phyloP scores from a whole-genome alignment of 2,329 filamentous ascomycete genomes.

The Bipolaris sorokiniana region DNA sequence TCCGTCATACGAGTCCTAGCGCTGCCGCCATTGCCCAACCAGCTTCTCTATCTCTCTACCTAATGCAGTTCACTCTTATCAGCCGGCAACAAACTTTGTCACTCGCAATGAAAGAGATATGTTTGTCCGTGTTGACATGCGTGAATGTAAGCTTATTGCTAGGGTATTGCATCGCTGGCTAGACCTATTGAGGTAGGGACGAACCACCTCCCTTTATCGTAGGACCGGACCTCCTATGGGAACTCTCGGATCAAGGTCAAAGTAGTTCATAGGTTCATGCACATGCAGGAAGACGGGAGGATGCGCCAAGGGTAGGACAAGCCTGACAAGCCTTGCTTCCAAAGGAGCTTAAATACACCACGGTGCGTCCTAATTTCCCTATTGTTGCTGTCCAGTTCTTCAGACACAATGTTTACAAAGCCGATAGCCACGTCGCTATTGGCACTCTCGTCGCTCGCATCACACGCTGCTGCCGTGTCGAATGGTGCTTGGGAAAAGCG shows the following conservation, averaged over 20 bases:
- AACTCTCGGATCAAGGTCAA: not conserved
- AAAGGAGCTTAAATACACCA: slow-evolving; percentile 22
- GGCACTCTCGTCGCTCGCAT: slow-evolving; percentile 21
- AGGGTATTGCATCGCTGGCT: slow-evolving; percentile 1
- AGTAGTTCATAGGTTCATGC: too few species aligned
- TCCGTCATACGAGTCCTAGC: too few species aligned
- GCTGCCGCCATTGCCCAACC: too few species aligned
- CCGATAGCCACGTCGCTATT: slow-evolving; percentile 16
- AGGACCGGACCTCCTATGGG: not conserved
- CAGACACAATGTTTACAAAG: slow-evolving; percentile 20
- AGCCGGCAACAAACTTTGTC: too few species aligned
- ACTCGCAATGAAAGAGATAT: too few species aligned
- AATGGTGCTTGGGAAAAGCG: slow-evolving; percentile 31
- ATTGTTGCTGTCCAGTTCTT: not conserved
- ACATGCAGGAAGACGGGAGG: too few species aligned
- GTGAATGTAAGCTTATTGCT: too few species aligned
- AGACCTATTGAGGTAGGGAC: slow-evolving; percentile 25
- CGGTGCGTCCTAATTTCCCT: slow-evolving; percentile 5
- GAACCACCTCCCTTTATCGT: not conserved
- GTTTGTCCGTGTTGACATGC: too few species aligned
- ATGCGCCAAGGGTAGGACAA: too few species aligned
- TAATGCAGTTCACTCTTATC: too few species aligned
- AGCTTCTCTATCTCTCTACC: too few species aligned
- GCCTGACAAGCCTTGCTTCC: slow-evolving; percentile 13
- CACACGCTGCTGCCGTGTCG: slow-evolving; percentile 25